Base-by-base conservation (phyloP, 495 filamentous ascomycete genomes). In the Talaromyces adpressus region DNA sequence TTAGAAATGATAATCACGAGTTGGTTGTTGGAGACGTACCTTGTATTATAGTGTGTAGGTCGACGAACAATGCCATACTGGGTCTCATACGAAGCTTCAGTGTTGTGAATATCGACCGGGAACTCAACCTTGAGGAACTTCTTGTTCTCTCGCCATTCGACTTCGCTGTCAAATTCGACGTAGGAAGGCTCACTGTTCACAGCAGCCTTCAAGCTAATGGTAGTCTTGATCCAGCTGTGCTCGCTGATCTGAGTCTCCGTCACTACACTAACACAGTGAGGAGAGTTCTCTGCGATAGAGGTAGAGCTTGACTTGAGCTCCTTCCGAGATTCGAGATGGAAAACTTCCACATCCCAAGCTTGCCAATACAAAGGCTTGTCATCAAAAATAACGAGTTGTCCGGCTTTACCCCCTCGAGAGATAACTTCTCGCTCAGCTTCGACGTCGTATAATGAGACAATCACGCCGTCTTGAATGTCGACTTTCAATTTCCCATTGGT, bases 61-160 rank as follows among this genome's bases (percentile, higher is more conserved):
- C 94, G 86, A 65, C 82, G 82, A 65, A 95, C 84, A 62, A 97
- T 85, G 66, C 94, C 95, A 68, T 91, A 98, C 70, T 96, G 91
- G 27, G 92, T 96, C 71, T 97, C 94, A 70, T 97, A 97, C n/a
- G 87, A 91, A 11, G 93, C 93, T 73, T 96, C 91, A 0, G 91
- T 96, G 71, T 93, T 96, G 64, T 85, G 82, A 59, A 98, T 81
- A 73, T 96, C 91, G 45, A 97, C 93, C 0, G 94, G 94, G 76
- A 98, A 98, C 74, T 98, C 94, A 60, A 98, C 93, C 80, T 98
- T 98, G 68, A 98, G 84, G 84, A 97, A 97, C 71, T 95, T 96
- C 91, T 92, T 97, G 1, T 81, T 90, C 73, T 98, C 94, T 66
- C 84, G 85, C 94, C 94, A 98, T 67, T 94, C 91, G 56, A 97